A percentile compares a stretch with the other conserved stretches of the same genome.
Evolutionary conservation across 192 early-diverging fungal species (phyloP).

Genomic region (Gaertneriomyces sp.): DNA sequence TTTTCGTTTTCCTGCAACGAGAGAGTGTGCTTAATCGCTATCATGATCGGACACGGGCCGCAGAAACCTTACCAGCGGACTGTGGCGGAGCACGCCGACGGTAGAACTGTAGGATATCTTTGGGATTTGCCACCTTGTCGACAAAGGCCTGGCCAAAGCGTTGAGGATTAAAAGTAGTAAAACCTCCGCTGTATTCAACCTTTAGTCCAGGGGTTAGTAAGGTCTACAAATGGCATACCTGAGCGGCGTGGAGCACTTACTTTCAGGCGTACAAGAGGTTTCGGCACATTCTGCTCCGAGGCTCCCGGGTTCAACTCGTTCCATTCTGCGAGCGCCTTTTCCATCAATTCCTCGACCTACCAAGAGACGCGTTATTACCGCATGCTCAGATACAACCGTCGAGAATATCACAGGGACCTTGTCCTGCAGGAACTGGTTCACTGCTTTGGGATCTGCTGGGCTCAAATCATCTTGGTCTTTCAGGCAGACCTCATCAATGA

Average conservation of each 20-base stretch:
- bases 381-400: neutral
- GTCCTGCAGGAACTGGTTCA: constrained; percentile 51
- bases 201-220: constrained; percentile 13
- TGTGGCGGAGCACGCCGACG: constrained; percentile 43
- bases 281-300: constrained; percentile 46
- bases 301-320: constrained; percentile 34
- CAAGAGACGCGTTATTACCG: neutral
- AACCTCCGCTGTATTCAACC: constrained; percentile 88
- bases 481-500: constrained; percentile 69
- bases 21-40: too few relatives aligned
- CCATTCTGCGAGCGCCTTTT: constrained; percentile 61
- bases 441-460: constrained; percentile 51
- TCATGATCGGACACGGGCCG: too few relatives aligned
- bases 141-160: constrained; percentile 80
- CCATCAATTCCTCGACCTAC: constrained; percentile 62
- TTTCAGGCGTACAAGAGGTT: constrained; percentile 68
- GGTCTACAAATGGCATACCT: too few relatives aligned
- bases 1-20: constrained; percentile 7
- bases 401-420: constrained; percentile 38
- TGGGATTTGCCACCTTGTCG: constrained; percentile 80
- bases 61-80: neutral
- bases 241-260: constrained; percentile 10
- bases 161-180: constrained; percentile 77
- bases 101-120: constrained; percentile 81
- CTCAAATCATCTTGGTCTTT: constrained; percentile 43